Evolutionary conservation across 2,329 filamentous ascomycete genomes (phyloP).

Genomic region (Hypoxylon sp.): DNA sequence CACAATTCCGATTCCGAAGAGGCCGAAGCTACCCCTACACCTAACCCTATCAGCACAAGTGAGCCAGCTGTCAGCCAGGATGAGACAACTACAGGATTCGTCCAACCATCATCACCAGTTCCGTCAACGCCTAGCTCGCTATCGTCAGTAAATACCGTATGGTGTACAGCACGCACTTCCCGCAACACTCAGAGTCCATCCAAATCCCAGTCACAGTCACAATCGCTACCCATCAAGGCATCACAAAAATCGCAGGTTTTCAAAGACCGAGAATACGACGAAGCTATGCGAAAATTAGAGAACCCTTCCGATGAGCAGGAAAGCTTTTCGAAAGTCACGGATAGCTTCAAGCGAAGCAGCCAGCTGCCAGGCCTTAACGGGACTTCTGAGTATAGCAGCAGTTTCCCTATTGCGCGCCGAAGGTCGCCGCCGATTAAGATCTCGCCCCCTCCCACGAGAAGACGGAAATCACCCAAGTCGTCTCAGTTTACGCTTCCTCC

Average conservation of each 20-base stretch:
- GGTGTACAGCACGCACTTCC: slow-evolving; percentile 52
- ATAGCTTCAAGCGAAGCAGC: slow-evolving; percentile 24
- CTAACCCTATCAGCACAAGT: slow-evolving; percentile 10
- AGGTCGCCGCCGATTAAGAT: slow-evolving; percentile 36
- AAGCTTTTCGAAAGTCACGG: slow-evolving; percentile 36
- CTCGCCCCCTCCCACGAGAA: slow-evolving; percentile 36
- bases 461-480: slow-evolving; percentile 13
- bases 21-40: slow-evolving; percentile 26
- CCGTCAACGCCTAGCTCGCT: slow-evolving; percentile 35
- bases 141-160: slow-evolving; percentile 49
- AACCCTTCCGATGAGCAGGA: slow-evolving; percentile 33
- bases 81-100: background rate
- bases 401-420: too few species aligned
- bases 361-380: slow-evolving; percentile 1
- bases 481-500: slow-evolving; percentile 46
- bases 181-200: slow-evolving; percentile 49
- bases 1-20: slow-evolving; percentile 11
- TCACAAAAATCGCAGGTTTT: slow-evolving; percentile 35
- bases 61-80: background rate
- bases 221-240: slow-evolving; percentile 37
- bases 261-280: slow-evolving; percentile 53
- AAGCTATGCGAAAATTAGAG: slow-evolving; percentile 55
- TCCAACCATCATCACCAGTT: slow-evolving; percentile 6
- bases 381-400: too few species aligned
- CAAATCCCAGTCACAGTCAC: slow-evolving; percentile 40